A percentile compares a stretch with the other conserved stretches of the same genome.
Evolutionary conservation across 2,329 filamentous ascomycete species (phyloP).

Genomic region (Metarhizium guizhouense): DNA sequence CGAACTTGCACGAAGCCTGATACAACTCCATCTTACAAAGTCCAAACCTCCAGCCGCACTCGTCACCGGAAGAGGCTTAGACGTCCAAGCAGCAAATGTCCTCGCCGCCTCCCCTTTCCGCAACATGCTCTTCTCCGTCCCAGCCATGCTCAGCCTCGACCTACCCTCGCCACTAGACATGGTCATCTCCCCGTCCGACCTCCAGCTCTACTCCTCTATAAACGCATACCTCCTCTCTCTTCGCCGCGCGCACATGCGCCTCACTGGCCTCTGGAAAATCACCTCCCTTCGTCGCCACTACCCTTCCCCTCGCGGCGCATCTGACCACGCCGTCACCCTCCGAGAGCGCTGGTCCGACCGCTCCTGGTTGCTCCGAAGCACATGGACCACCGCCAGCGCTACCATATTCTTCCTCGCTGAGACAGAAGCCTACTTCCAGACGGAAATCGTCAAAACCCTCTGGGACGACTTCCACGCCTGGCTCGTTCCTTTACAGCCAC

Average conservation of each 20-base stretch:
- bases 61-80: slow-evolving; percentile 27
- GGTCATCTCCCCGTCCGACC: slow-evolving; percentile 68
- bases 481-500: slow-evolving; percentile 43
- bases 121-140: slow-evolving; percentile 72
- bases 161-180: slow-evolving; percentile 77
- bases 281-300: slow-evolving; percentile 69
- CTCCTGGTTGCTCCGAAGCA: slow-evolving; percentile 60
- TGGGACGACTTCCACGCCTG: slow-evolving; percentile 75
- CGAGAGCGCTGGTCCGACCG: slow-evolving; percentile 57
- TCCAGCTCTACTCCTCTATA: slow-evolving; percentile 73
- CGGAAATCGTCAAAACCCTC: slow-evolving; percentile 72
- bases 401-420: slow-evolving; percentile 86
- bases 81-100: slow-evolving; percentile 19
- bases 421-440: slow-evolving; percentile 80
- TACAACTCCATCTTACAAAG: slow-evolving; percentile 58
- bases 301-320: slow-evolving; percentile 57
- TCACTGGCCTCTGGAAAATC: slow-evolving; percentile 82
- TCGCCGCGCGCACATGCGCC: slow-evolving; percentile 72
- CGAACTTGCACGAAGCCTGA: slow-evolving; percentile 69
- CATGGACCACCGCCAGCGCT: slow-evolving; percentile 85
- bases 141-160: slow-evolving; percentile 58
- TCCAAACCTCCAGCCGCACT: slow-evolving; percentile 28
- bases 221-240: slow-evolving; percentile 83
- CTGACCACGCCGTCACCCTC: slow-evolving; percentile 49
- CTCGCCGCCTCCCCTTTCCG: slow-evolving; percentile 55